Percentiles rank a stretch among this genome's conserved stretches.
phyloP scores from a whole-genome alignment of 139 green algal species.

The Micractinium conductrix region DNA sequence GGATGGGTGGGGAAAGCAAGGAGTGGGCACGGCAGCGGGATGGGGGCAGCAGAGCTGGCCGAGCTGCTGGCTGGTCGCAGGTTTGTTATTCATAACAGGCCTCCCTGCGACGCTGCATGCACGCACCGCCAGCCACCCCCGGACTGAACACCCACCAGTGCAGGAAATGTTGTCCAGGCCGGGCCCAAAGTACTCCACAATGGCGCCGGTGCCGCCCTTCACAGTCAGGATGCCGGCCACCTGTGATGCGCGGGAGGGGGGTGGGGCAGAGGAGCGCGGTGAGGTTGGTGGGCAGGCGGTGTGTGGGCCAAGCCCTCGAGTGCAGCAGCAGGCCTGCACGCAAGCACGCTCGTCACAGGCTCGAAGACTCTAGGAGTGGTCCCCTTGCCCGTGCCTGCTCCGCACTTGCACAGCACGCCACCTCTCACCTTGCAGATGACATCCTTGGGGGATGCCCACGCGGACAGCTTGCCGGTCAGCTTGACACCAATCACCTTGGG shows the following conservation, averaged over 20 bases:
- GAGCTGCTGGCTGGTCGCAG: not conserved
- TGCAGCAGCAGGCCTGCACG: too few species aligned
- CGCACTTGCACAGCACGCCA: not conserved
- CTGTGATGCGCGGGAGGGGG: constrained; percentile 42
- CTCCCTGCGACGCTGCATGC: not conserved
- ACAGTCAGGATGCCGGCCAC: constrained; percentile 94
- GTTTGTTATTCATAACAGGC: too few species aligned
- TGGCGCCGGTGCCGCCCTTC: constrained; percentile 95
- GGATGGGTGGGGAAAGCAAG: too few species aligned
- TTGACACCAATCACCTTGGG: constrained; percentile 94
- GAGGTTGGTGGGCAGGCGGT: too few species aligned
- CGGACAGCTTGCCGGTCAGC: constrained; percentile 87
- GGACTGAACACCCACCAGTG: constrained; percentile 58
- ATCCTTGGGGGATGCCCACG: constrained; percentile 95
- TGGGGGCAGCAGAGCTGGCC: too few species aligned
- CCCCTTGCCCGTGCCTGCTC: not conserved
- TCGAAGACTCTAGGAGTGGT: too few species aligned
- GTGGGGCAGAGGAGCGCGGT: too few species aligned
- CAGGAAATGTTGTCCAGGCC: constrained; percentile 91
- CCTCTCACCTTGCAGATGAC: constrained; percentile 89
- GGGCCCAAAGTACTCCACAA: constrained; percentile 95
- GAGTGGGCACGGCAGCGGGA: too few species aligned
- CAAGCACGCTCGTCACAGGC: too few species aligned
- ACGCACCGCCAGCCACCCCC: not conserved
- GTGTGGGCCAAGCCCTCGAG: too few species aligned